Conservation (phyloP, 345 rosid species). For the Populus simonii region DNA sequence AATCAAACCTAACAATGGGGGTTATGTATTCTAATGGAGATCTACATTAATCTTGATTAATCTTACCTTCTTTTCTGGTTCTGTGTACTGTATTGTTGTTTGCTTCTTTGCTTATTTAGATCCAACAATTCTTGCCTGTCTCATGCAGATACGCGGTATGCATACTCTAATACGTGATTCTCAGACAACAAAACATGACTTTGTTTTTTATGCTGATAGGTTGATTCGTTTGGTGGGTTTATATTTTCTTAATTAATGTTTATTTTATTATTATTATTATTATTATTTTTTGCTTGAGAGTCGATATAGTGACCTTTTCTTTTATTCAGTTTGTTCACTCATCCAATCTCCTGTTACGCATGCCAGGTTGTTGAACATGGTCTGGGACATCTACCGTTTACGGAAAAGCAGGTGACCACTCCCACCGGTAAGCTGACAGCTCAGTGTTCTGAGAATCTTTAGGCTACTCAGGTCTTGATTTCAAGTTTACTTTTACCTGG, state of each 20-base stretch:
- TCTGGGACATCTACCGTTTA: constrained; percentile 93
- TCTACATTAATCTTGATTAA: background rate
- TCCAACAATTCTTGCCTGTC: constrained; percentile 7
- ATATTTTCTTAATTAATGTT: constrained; percentile 2
- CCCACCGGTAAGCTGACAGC: constrained; percentile 77
- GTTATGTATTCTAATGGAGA: background rate
- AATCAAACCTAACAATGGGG: background rate
- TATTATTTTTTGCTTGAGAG: background rate
- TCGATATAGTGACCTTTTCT: background rate
- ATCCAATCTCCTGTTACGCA: constrained; percentile 11
- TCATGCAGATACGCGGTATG: constrained; percentile 93
- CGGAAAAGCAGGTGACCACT: constrained; percentile 93
- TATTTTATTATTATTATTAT: background rate
- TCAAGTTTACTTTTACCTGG: background rate
- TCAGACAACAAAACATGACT: constrained; percentile 91
- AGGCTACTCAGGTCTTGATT: background rate
- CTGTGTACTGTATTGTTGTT: background rate
- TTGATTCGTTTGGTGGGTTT: constrained; percentile 89
- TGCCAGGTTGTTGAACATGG: constrained; percentile 96
- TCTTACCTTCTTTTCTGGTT: background rate
- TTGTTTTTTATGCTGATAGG: constrained; percentile 90
- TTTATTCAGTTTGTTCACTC: background rate
- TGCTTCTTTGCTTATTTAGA: background rate
- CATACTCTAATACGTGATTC: constrained; percentile 98
- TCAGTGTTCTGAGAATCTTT: background rate